phyloP scores from a whole-genome alignment of 805 yeast genomes.

The Kuraishia ogatae region DNA sequence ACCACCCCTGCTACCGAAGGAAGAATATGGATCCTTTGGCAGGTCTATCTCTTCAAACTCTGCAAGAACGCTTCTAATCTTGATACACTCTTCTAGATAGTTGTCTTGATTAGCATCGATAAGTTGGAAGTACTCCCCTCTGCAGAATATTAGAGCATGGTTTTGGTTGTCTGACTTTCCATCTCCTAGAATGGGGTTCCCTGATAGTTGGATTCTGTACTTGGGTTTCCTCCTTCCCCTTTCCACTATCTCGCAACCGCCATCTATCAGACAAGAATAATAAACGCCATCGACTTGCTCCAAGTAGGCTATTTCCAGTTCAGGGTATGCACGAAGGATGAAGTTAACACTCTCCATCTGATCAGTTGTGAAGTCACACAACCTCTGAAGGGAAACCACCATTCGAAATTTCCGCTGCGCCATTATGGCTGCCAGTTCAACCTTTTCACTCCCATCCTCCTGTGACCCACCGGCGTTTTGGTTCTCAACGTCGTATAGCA shows the following conservation, averaged over 20 bases:
- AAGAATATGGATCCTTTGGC: conserved; percentile 16
- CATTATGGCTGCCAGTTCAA: conserved; percentile 42
- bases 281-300: conserved; percentile 40
- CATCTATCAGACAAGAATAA: conserved; percentile 65
- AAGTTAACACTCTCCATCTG: conserved; percentile 53
- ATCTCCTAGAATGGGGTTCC: conserved; percentile 78
- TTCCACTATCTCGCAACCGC: conserved; percentile 51
- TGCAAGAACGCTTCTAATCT: conserved; percentile 63
- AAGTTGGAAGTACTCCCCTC: conserved; percentile 76
- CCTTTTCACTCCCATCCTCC: conserved; percentile 23
- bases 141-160: conserved; percentile 61
- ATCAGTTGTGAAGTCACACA: conserved; percentile 42
- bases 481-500: conserved; percentile 49
- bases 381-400: conserved; percentile 58
- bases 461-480: conserved; percentile 24
- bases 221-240: conserved; percentile 54
- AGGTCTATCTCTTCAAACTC: conserved; percentile 57
- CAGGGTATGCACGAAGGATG: conserved; percentile 57
- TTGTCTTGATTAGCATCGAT: conserved; percentile 83
- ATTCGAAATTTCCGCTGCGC: conserved; percentile 57
- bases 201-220: conserved; percentile 58
- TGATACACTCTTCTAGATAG: conserved; percentile 73
- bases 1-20: conserved; percentile 14
- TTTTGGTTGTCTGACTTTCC: conserved; percentile 84
- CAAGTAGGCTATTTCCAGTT: conserved; percentile 53